Percentiles rank a stretch among this genome's conserved stretches.
Evolutionary conservation across 2,329 filamentous ascomycete species (phyloP).

Genomic region (Gnomoniopsis sp.): DNA sequence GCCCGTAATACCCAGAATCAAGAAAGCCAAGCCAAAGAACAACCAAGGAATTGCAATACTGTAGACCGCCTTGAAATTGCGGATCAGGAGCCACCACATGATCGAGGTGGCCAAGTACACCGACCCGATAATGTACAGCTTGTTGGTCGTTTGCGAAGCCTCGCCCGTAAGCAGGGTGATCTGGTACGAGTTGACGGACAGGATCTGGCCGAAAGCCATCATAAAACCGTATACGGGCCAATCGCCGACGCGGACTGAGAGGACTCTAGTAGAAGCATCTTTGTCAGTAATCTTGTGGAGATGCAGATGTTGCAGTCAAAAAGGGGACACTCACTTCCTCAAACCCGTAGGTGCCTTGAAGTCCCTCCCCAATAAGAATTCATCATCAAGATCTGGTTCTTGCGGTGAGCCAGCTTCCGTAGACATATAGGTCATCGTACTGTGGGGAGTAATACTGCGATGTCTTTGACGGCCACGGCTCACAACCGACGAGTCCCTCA

Average conservation of each 20-base stretch:
- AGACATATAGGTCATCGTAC: slow-evolving; percentile 17
- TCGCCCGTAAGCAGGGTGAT: slow-evolving; percentile 64
- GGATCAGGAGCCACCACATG: slow-evolving; percentile 62
- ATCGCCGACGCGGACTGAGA: slow-evolving; percentile 55
- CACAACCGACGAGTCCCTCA: slow-evolving; percentile 31
- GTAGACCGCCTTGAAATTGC: slow-evolving; percentile 53
- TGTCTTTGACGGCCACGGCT: slow-evolving; percentile 23
- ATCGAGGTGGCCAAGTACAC: slow-evolving; percentile 57
- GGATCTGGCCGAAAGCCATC: slow-evolving; percentile 59
- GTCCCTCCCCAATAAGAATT: slow-evolving; percentile 54
- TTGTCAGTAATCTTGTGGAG: not conserved
- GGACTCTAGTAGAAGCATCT: slow-evolving; percentile 13
- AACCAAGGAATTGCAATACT: slow-evolving; percentile 58
- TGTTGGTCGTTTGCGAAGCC: slow-evolving; percentile 54
- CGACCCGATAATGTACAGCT: slow-evolving; percentile 58
- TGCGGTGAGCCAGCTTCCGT: slow-evolving; percentile 18
- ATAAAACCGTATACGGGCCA: slow-evolving; percentile 63
- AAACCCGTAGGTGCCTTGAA: slow-evolving; percentile 56
- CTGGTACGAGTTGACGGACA: slow-evolving; percentile 65
- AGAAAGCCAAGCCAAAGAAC: slow-evolving; percentile 61
- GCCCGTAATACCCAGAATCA: slow-evolving; percentile 59
- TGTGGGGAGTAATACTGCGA: slow-evolving; percentile 20
- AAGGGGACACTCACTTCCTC: slow-evolving; percentile 38
- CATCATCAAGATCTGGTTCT: slow-evolving; percentile 24
- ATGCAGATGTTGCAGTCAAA: too few species aligned